A percentile compares a stretch with the other conserved stretches of the same genome.
Conservation (phyloP, 805 yeast species). For the Peterozyma xylosa region DNA sequence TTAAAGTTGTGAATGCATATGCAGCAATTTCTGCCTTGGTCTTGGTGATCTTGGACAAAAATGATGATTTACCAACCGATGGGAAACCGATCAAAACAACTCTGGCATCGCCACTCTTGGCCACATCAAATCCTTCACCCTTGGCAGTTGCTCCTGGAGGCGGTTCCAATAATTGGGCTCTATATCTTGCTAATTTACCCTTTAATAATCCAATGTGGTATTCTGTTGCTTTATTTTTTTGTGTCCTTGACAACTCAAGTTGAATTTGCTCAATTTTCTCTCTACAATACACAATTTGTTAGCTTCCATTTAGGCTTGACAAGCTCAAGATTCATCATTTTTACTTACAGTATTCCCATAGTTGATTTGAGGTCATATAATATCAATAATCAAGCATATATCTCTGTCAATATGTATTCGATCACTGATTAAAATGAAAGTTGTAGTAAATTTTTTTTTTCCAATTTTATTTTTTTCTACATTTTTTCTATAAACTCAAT, state of each 20-base stretch:
- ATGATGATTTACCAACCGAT: slow-evolving; percentile 93
- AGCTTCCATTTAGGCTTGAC: not conserved
- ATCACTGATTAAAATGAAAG: not conserved
- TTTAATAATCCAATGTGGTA: slow-evolving; percentile 90
- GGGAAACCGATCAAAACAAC: slow-evolving; percentile 96
- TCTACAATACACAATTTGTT: not conserved
- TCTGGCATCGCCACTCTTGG: slow-evolving; percentile 94
- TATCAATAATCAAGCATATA: too few species aligned
- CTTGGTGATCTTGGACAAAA: slow-evolving; percentile 81
- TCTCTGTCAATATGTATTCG: too few species aligned
- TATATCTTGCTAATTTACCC: slow-evolving; percentile 88
- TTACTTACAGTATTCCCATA: not conserved
- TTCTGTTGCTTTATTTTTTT: slow-evolving; percentile 96
- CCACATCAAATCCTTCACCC: slow-evolving; percentile 86
- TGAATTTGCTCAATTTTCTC: slow-evolving; percentile 87
- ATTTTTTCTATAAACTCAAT: not conserved
- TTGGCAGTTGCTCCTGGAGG: slow-evolving; percentile 65
- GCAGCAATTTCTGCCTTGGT: slow-evolving; percentile 94
- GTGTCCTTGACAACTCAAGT: slow-evolving; percentile 90
- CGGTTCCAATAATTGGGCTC: slow-evolving; percentile 89
- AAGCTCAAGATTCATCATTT: too few species aligned
- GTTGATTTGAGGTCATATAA: not conserved
- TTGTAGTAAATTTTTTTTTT: not conserved
- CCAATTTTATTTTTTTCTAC: not conserved
- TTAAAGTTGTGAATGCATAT: slow-evolving; percentile 91